Conservation (phyloP, 2,329 filamentous ascomycete genomes). For the Pseudonectria buxi region DNA sequence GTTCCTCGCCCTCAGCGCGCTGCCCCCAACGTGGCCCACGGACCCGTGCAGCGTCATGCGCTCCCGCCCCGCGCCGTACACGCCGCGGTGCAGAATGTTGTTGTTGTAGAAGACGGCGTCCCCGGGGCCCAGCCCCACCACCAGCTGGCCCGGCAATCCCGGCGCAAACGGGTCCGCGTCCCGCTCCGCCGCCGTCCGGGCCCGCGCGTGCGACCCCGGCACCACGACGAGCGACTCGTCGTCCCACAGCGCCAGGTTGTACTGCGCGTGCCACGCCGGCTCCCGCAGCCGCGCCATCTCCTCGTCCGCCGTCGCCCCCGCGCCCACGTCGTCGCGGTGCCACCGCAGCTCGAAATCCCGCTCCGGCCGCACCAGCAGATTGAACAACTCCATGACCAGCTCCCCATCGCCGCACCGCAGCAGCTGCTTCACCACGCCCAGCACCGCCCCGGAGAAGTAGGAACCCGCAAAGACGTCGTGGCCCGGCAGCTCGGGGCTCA, state of each 20-base stretch:
- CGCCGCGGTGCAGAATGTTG: conserved; percentile 73
- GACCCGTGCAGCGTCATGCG: conserved; percentile 67
- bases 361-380: conserved; percentile 71
- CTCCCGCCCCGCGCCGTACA: conserved; percentile 53
- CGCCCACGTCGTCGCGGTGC: conserved; percentile 78
- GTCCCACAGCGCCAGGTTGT: conserved; percentile 75
- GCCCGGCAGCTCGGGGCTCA: conserved; percentile 64
- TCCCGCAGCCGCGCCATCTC: conserved; percentile 55
- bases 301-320: conserved; percentile 57
- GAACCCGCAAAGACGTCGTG: conserved; percentile 54
- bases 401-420: conserved; percentile 51
- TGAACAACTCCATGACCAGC: conserved; percentile 82
- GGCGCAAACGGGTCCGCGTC: conserved; percentile 58
- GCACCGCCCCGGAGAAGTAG: conserved; percentile 65
- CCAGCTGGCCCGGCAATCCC: conserved; percentile 54
- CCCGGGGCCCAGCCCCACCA: conserved; percentile 62
- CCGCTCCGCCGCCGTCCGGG: conserved; percentile 64
- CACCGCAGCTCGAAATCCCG: conserved; percentile 67
- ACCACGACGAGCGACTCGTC: conserved; percentile 70
- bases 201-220: conserved; percentile 66
- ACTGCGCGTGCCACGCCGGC: conserved; percentile 71
- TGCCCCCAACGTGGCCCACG: conserved; percentile 54
- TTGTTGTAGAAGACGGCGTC: conserved; percentile 87
- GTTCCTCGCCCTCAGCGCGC: conserved; percentile 56
- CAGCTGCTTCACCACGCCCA: conserved; percentile 58